These are phyloP conservation scores for Penicillium sp. DNA, from an alignment of 2,329 filamentous ascomycete species.

Conservation along the genomic window DNA sequence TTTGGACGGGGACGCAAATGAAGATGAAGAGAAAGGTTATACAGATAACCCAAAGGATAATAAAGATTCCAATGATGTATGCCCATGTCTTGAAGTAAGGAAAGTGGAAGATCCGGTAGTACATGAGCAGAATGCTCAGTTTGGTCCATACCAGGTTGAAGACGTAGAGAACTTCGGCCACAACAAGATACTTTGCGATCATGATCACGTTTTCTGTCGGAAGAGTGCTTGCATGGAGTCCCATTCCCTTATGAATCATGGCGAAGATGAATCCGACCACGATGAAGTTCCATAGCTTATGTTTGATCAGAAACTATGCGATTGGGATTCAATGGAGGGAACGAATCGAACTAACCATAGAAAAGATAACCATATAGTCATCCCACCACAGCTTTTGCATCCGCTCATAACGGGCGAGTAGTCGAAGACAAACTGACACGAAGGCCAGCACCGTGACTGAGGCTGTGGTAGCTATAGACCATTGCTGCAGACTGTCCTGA, in stretches of 20 bases:
- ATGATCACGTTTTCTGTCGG: constrained; percentile 14
- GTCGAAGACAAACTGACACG: constrained; percentile 41
- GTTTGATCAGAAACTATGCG: background rate
- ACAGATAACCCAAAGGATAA: constrained; percentile 29
- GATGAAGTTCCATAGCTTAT: background rate
- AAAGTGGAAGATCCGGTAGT: constrained; percentile 32
- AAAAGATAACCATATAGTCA: constrained; percentile 52
- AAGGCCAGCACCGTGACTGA: constrained; percentile 47
- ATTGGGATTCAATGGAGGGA: background rate
- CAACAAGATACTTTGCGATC: constrained; percentile 36
- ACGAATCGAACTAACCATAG: constrained; percentile 42
- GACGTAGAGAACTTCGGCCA: constrained; percentile 44
- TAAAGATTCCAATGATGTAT: constrained; percentile 27
- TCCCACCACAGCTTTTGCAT: constrained; percentile 53
- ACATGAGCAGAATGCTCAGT: constrained; percentile 29
- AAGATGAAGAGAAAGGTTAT: constrained; percentile 33
- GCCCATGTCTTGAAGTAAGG: constrained; percentile 31
- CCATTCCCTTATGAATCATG: background rate
- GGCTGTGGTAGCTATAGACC: constrained; percentile 44
- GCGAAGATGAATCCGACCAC: background rate
- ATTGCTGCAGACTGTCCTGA: constrained; percentile 42
- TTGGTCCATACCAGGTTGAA: constrained; percentile 34
- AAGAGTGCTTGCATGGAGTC: background rate
- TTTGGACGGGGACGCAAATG: constrained; percentile 32
- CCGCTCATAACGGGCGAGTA: constrained; percentile 46